Evolutionary conservation across 2,329 filamentous ascomycete species (phyloP), one percentile per base, ranked within the genome.

Genomic region (Trichoderma afroharzianum): DNA sequence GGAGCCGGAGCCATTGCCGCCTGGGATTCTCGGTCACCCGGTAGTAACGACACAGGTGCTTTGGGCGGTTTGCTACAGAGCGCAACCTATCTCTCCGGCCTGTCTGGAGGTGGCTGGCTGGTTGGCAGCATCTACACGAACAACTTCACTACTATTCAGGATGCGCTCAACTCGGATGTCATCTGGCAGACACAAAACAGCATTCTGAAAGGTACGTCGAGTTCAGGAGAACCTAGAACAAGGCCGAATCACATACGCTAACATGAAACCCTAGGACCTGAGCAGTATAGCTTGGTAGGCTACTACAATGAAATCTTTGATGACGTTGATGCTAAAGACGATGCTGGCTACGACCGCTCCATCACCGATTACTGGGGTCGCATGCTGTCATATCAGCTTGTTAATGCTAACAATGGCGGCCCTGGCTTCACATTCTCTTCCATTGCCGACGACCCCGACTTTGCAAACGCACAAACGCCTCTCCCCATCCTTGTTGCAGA

Each of bases 321-420:
- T 36, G 76, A 80, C 30, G 80, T 84, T 11, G 72, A 74, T 1
- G 75, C 74, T 71, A 85, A 85, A 78, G 76, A 78, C n/a, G 77
- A 81, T 28, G 81, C 81, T 9, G 83, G 82, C 24, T 85, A 80
- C 74, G 78, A 84, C 43, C 88, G 88, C 4, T 92, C 93, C 9
- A 86, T 97, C 71, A 97, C 95, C 0, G 95, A 98, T 82, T 94
- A 94, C 80, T 97, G 94, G 92, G 93, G 93, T 32, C 91, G 94
- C 71, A 93, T 93, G 61, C 86, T 97, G n/a, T 91, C 91, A 1
- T 97, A 92, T 81, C 94, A 97, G 82, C 87, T 97, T 62, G 88
- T 97, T 78, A 92, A 95, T 78, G 92, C 88, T 6, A 86, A 86
- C 1, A 82, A 92, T 73, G 95, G 94, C 50, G 94, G 93, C 0